Conservation (phyloP, 768 basidiomycete species). For the Russula emetica region DNA sequence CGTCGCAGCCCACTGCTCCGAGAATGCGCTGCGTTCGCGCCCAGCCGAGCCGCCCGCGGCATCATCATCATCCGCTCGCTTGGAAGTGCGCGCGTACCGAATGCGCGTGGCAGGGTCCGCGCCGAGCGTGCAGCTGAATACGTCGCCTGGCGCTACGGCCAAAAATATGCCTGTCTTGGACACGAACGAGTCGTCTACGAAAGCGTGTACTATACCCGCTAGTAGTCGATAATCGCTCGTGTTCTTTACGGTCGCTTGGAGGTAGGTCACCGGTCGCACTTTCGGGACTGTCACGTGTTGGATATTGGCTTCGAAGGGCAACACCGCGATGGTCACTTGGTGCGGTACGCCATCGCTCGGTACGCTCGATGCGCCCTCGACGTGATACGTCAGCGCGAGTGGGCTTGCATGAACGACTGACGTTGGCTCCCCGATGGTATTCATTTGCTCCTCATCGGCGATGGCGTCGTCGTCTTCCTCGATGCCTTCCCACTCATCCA, state of each 20-base stretch:
- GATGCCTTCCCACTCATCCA: not conserved
- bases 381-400: constrained; percentile 48
- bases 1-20: constrained; percentile 43
- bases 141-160: constrained; percentile 49
- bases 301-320: constrained; percentile 45
- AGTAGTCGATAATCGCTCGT: constrained; percentile 54
- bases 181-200: constrained; percentile 54
- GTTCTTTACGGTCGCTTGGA: constrained; percentile 48
- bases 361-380: constrained; percentile 47
- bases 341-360: constrained; percentile 54
- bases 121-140: constrained; percentile 54
- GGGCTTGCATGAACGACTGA: constrained; percentile 52
- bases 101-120: constrained; percentile 35
- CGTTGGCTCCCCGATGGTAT: constrained; percentile 34
- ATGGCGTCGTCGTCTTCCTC: not conserved
- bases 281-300: constrained; percentile 50
- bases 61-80: constrained; percentile 32
- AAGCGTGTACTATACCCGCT: constrained; percentile 50
- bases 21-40: constrained; percentile 40
- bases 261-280: constrained; percentile 45
- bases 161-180: constrained; percentile 47
- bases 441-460: not conserved
- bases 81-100: constrained; percentile 41
- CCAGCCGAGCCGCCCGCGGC: not conserved
- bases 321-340: constrained; percentile 48